These are phyloP conservation scores for Leptographium flavum DNA, from an alignment of 2,329 filamentous ascomycete species.

Conservation along the genomic window DNA sequence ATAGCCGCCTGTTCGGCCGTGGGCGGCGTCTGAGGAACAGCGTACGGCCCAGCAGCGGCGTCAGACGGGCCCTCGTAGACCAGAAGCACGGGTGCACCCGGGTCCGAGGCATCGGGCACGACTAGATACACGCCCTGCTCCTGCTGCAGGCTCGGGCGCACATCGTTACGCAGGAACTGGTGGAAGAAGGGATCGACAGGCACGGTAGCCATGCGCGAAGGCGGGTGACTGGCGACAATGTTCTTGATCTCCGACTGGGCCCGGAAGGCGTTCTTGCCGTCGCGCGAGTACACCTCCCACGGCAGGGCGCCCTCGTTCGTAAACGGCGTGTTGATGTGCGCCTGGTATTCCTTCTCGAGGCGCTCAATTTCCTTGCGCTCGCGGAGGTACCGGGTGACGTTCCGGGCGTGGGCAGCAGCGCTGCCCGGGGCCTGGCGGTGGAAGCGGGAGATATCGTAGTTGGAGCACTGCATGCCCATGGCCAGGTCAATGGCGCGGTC, in stretches of 20 bases:
- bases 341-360: constrained; percentile 64
- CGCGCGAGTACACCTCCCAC: constrained; percentile 80
- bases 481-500: constrained; percentile 82
- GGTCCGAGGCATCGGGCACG: constrained; percentile 48
- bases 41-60: constrained; percentile 28
- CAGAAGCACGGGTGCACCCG: constrained; percentile 49
- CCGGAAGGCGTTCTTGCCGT: constrained; percentile 69
- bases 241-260: constrained; percentile 62
- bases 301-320: constrained; percentile 54
- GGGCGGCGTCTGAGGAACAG: constrained; percentile 36
- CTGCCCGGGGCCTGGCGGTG: constrained; percentile 61
- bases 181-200: constrained; percentile 69
- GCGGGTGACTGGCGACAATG: constrained; percentile 60
- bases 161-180: constrained; percentile 51
- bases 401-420: constrained; percentile 64
- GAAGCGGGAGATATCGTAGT: constrained; percentile 68
- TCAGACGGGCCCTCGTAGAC: constrained; percentile 52
- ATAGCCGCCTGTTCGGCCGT: constrained; percentile 32
- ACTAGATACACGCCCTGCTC: constrained; percentile 61
- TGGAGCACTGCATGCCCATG: constrained; percentile 71
- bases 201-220: constrained; percentile 52
- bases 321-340: constrained; percentile 74
- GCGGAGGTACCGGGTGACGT: constrained; percentile 76
- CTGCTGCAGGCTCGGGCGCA: constrained; percentile 48
- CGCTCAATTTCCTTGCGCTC: constrained; percentile 70